phyloP scores from a whole-genome alignment of 75 land plant species.

The Selaginella tamariscina region DNA sequence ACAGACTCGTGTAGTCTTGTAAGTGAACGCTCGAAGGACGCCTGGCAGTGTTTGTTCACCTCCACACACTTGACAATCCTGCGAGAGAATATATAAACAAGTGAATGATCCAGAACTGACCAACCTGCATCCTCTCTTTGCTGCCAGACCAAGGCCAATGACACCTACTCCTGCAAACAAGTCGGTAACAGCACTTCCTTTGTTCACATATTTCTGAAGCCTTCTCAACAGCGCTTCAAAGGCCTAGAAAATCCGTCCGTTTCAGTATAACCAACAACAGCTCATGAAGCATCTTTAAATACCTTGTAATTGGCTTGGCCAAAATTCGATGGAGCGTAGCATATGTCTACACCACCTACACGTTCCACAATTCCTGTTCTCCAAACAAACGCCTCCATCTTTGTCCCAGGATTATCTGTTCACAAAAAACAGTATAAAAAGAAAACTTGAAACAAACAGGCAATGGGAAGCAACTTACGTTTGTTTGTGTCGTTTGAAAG shows the following conservation, averaged over 20 bases:
- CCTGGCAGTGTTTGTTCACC: conserved; percentile 74
- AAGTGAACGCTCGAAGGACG: conserved; percentile 66
- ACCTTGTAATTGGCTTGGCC: conserved; percentile 94
- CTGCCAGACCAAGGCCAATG: conserved; percentile 81
- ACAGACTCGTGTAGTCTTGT: conserved; percentile 47
- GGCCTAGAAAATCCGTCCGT: conserved; percentile 40
- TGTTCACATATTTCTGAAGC: conserved; percentile 63
- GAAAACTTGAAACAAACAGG: background rate
- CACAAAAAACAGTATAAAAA: background rate
- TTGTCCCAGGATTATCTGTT: conserved; percentile 86
- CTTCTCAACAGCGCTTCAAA: conserved; percentile 75
- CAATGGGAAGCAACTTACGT: conserved; percentile 40
- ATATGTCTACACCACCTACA: conserved; percentile 80
- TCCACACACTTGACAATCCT: conserved; percentile 91
- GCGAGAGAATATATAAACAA: background rate
- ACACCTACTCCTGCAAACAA: conserved; percentile 91
- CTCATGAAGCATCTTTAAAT: no score
- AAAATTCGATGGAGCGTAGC: conserved; percentile 84
- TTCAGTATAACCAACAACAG: background rate
- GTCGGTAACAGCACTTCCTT: conserved; percentile 77
- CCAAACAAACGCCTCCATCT: conserved; percentile 91
- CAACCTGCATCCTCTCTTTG: conserved; percentile 66
- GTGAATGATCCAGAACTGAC: conserved; percentile 6
- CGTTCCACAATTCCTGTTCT: conserved; percentile 84
- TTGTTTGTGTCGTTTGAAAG: conserved; percentile 80